Conservation (phyloP, 176 grass and related monocot genomes). For the maize (Zea mays) region DNA sequence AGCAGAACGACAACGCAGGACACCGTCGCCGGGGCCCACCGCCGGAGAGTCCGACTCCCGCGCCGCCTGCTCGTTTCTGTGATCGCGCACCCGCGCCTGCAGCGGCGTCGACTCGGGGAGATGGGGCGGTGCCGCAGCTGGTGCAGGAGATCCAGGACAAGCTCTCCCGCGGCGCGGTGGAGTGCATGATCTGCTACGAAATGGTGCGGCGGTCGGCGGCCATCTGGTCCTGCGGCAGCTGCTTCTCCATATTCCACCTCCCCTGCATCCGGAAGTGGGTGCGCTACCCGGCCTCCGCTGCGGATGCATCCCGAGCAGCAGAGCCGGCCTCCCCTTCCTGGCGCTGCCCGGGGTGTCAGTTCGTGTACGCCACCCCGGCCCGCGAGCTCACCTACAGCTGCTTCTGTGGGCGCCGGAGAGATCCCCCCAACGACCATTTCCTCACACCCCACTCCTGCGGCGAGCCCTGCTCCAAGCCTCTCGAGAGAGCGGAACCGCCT, state of each 20-base stretch:
- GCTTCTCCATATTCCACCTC: constrained; percentile 96
- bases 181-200: constrained; percentile 99
- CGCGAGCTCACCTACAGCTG: constrained; percentile 77
- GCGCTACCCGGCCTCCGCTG: constrained; percentile 71
- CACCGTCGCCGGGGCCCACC: neutral
- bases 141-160: constrained; percentile 97
- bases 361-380: constrained; percentile 49
- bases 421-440: constrained; percentile 74
- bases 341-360: constrained; percentile 93
- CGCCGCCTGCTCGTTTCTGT: neutral
- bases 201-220: constrained; percentile 80
- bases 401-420: constrained; percentile 68
- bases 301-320: constrained; percentile 38
- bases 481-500: constrained; percentile 33
- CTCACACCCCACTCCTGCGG: constrained; percentile 93
- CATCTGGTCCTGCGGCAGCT: constrained; percentile 90
- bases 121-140: constrained; percentile 67
- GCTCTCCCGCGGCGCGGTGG: constrained; percentile 67
- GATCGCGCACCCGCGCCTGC: no score
- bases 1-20: neutral
- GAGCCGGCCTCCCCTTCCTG: constrained; percentile 32
- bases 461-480: constrained; percentile 69
- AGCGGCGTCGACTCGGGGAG: neutral
- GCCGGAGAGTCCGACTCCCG: neutral
- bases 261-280: constrained; percentile 92